These are phyloP conservation scores for Jatropha multifida DNA, from an alignment of 441 rosid species.

Conservation along the genomic window DNA sequence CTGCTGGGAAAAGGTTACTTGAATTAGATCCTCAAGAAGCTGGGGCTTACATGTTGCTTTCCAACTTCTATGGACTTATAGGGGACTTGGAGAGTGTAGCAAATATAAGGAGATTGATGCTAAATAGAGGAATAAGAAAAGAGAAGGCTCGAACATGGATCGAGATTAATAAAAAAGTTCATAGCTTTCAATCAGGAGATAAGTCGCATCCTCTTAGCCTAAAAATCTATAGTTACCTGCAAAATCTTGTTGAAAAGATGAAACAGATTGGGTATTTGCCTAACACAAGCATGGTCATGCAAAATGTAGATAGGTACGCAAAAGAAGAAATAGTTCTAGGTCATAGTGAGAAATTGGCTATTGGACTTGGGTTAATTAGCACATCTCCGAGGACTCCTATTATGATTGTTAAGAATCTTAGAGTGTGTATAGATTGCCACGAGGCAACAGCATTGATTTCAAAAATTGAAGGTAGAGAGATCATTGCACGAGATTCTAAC, in stretches of 20 bases:
- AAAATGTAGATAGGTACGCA: slow-evolving; percentile 23
- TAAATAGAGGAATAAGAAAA: slow-evolving; percentile 29
- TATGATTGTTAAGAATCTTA: slow-evolving; percentile 29
- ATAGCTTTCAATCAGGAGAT: slow-evolving; percentile 33
- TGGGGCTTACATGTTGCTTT: slow-evolving; percentile 31
- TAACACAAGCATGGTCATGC: slow-evolving; percentile 31
- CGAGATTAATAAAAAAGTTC: slow-evolving; percentile 24
- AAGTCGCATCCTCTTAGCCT: slow-evolving; percentile 27
- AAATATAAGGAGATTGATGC: slow-evolving; percentile 31
- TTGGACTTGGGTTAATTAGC: slow-evolving; percentile 24
- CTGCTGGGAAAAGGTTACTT: slow-evolving; percentile 18
- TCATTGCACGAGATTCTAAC: slow-evolving; percentile 32
- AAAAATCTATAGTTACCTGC: slow-evolving; percentile 17
- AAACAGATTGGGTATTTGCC: slow-evolving; percentile 29
- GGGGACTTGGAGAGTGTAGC: slow-evolving; percentile 19
- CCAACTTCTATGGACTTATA: slow-evolving; percentile 26
- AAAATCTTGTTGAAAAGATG: slow-evolving; percentile 18
- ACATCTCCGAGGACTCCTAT: slow-evolving; percentile 19
- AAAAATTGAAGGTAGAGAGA: slow-evolving; percentile 27
- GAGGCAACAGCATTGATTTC: slow-evolving; percentile 26
- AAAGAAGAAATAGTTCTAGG: slow-evolving; percentile 33
- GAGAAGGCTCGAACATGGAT: slow-evolving; percentile 27
- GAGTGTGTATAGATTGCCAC: slow-evolving; percentile 35
- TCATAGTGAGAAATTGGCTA: slow-evolving; percentile 35
- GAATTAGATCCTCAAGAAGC: slow-evolving; percentile 28